A percentile compares a stretch with the other conserved stretches of the same genome.
Conservation (phyloP, 345 rosid genomes). For the Sonneratia caseolaris region DNA sequence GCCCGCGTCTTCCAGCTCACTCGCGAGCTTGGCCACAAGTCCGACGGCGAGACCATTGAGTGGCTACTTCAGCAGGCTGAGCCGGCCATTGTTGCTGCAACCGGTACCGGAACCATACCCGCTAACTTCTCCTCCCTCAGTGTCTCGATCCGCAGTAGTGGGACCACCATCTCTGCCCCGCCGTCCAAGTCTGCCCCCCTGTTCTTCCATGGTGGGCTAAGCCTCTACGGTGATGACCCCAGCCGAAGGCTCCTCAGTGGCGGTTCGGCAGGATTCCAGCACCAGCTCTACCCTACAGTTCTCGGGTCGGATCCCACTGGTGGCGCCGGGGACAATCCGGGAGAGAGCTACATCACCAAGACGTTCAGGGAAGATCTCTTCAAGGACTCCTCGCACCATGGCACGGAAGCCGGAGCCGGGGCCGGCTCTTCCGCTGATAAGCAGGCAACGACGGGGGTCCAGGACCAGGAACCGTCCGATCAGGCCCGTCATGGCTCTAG, state of each 20-base stretch:
- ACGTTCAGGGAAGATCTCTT: slow-evolving; percentile 60
- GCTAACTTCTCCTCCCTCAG: slow-evolving; percentile 75
- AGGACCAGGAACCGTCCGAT: slow-evolving; percentile 31
- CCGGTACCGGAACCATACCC: slow-evolving; percentile 81
- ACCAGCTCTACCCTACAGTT: slow-evolving; percentile 40
- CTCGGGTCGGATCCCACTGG: slow-evolving; percentile 23
- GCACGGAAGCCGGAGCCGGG: slow-evolving; percentile 12
- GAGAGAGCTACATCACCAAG: slow-evolving; percentile 30
- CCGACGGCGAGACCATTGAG: slow-evolving; percentile 79
- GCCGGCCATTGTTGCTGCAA: slow-evolving; percentile 61
- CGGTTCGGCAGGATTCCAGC: slow-evolving; percentile 47
- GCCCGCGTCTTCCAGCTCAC: slow-evolving; percentile 79
- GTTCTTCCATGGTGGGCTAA: slow-evolving; percentile 46
- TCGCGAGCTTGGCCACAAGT: slow-evolving; percentile 65
- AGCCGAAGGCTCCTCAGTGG: slow-evolving; percentile 19
- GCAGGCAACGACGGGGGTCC: slow-evolving; percentile 21
- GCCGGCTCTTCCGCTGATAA: slow-evolving; percentile 15
- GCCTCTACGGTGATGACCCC: slow-evolving; percentile 26
- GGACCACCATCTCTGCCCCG: slow-evolving; percentile 47
- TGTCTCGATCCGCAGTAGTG: slow-evolving; percentile 56
- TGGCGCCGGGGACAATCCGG: slow-evolving; percentile 10
- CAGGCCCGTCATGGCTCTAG: slow-evolving; percentile 26
- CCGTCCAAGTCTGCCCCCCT: slow-evolving; percentile 47
- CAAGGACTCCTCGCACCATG: slow-evolving; percentile 29
- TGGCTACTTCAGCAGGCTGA: slow-evolving; percentile 84